Base-by-base conservation (phyloP, 495 filamentous ascomycete genomes). In the Podospora appendiculata region DNA sequence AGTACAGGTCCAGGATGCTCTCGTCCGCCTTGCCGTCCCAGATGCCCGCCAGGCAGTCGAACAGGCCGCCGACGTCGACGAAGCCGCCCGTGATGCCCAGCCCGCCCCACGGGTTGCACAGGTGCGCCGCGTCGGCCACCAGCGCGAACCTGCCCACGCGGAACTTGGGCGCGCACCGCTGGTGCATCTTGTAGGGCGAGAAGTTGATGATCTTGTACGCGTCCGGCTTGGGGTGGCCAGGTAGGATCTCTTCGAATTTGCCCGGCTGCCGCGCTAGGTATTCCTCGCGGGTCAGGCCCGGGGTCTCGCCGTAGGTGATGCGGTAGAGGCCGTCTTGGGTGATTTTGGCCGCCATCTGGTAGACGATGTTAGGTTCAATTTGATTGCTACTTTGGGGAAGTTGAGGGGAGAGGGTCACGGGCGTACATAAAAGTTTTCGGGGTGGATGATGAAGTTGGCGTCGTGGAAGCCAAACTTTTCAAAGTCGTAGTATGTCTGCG, bases 1-100 rank as follows among this genome's bases (percentile, higher is more conserved):
- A 73, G 58, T 83, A 85, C 46, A 76, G 62, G 40, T 79, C 76
- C 10, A 85, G 58, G 42, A 85, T 82, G 41, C 54, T 77, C n/a
- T 58, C 62, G 41, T 58, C 78, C 2, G 78, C 75, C 33, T 68
- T 63, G 1, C 73, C 74, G n/a, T 75, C 69, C 59, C 75, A 74
- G 35, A 85, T 77, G 2, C 79, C 80, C 18, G 70, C 62, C 3
- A 85, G 65, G 45, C 77, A 77, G 51, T 85, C 80, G 47, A 69
- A 78, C n/a, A 85, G 69, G 1, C 74, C 74, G 19, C 78, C 78
- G 1, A 83, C 69, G 50, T 85, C 81, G 11, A 76, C 79, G 25
- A 85, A 75, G 0, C 81, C 81, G 10, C 80, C 80, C 0, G 80
- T 84, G 42, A 85, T 74, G 3, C 81, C 81, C 39, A 83, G 65